Evolutionary conservation across 179 eudicot genomes (phyloP).

Genomic region (Vitellaria paradoxa): DNA sequence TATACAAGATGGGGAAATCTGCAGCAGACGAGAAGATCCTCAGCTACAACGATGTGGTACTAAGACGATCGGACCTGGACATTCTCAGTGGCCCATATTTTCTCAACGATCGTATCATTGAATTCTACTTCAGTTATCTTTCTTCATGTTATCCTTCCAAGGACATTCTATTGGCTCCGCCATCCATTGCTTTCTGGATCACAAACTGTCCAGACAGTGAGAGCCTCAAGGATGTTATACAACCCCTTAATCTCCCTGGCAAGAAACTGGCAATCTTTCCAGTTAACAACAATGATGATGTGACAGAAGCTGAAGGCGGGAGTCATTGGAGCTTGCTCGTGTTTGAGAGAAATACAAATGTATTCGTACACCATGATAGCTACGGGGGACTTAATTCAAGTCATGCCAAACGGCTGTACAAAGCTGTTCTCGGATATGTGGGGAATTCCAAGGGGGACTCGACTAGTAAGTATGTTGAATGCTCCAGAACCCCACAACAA

Average conservation of each 20-base stretch:
- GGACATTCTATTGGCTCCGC: constrained; percentile 62
- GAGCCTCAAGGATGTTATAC: constrained; percentile 46
- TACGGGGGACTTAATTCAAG: constrained; percentile 32
- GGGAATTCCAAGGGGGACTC: constrained; percentile 19
- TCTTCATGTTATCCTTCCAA: constrained; percentile 51
- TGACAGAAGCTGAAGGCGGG: constrained; percentile 66
- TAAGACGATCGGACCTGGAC: constrained; percentile 72
- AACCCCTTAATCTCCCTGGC: constrained; percentile 56
- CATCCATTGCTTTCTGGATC: constrained; percentile 86
- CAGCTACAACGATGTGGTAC: constrained; percentile 76
- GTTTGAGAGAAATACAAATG: constrained; percentile 41
- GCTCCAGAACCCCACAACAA: constrained; percentile 56
- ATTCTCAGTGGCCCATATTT: constrained; percentile 70
- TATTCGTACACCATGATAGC: constrained; percentile 88
- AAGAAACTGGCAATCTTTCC: constrained; percentile 69
- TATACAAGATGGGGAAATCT: constrained; percentile 34
- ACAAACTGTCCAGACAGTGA: constrained; percentile 63
- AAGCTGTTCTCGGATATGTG: constrained; percentile 36
- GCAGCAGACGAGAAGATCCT: constrained; percentile 65
- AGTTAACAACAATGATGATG: constrained; percentile 64
- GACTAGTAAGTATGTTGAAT: constrained; percentile 37
- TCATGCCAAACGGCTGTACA: constrained; percentile 50
- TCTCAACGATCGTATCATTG: constrained; percentile 85
- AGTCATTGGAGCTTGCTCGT: constrained; percentile 90
- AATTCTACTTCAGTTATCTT: constrained; percentile 77